Evolutionary conservation across 2,329 filamentous ascomycete genomes (phyloP), one percentile per base, ranked within the genome.

Genomic region (Aureobasidium subglaciale): DNA sequence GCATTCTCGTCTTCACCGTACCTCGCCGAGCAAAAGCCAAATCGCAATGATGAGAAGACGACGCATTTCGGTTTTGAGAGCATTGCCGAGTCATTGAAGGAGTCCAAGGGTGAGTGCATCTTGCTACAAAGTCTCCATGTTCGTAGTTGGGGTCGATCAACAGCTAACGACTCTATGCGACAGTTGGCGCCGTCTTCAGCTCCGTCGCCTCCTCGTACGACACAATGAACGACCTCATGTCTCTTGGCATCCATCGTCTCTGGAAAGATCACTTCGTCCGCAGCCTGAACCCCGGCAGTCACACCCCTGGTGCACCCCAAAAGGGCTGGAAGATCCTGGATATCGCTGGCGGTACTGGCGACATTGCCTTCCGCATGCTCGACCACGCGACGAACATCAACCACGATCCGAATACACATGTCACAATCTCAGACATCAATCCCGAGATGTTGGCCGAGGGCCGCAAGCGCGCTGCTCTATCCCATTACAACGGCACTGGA

Each of bases 221-320:
- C 72, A 87, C 86, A 60, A 99, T 99, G 93, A 99, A 99, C 75
- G 93, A 99, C 71, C 81, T 97, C 63, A 99, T 99, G 93, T 97
- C 93, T 7, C 82, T 99, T 45, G 93, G 93, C 55, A 91, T 96
- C 74, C 93, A 99, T 72, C 87, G 93, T 40, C 77, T 99, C 34
- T 99, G 93, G 93, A 99, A 88, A 76, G 92, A 97, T 73, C 85
- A 96, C 74, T 99, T 97, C 71, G 92, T 99, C 42, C 85, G 88
- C 62, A 86, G 85, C 30, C 82, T 99, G 29, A 93, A 96, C 70
- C 92, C 93, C 0, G 91, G 91, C 61, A 76, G 70, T 63, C 73
- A 57, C 18, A 65, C 67, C 43, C 67, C 70, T 58, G 74, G 76
- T 5, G 56, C 27, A 63, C 71, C 83, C 10, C 56, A 56, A n/a